Conservation (phyloP, 352 stramenopile species). For the Phytophthora tentaculata region DNA sequence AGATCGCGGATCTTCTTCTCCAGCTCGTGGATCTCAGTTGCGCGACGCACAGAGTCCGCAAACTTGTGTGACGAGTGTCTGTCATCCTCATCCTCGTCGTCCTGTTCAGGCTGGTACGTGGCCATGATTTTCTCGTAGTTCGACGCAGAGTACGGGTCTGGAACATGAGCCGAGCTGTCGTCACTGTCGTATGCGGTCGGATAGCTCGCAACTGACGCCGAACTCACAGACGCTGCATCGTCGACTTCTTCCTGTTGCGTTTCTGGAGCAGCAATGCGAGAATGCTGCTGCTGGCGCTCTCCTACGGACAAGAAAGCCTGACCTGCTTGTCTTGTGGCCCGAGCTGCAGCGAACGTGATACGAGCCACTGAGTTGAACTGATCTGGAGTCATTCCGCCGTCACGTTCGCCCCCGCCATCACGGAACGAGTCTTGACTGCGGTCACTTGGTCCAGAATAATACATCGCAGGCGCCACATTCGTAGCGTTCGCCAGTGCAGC, state of each 20-base stretch:
- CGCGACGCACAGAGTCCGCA: conserved; percentile 30
- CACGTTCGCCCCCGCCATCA: conserved; percentile 19
- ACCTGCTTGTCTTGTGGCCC: conserved; percentile 58
- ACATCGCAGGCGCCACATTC: conserved; percentile 40
- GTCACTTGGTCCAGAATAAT: conserved; percentile 37
- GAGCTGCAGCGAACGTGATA: conserved; percentile 71
- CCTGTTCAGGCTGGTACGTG: conserved; percentile 36
- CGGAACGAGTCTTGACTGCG: conserved; percentile 31
- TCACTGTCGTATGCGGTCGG: conserved; percentile 39
- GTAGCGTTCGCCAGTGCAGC: conserved; percentile 53
- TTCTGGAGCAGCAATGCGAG: background rate
- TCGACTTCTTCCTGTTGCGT: conserved; percentile 28
- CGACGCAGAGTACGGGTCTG: conserved; percentile 59
- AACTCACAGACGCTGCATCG: conserved; percentile 27
- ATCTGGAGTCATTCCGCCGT: conserved; percentile 48
- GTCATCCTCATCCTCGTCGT: conserved; percentile 43
- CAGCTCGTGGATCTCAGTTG: conserved; percentile 52
- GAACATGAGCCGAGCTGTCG: conserved; percentile 27
- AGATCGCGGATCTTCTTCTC: conserved; percentile 73
- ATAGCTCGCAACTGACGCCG: conserved; percentile 49
- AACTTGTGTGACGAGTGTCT: conserved; percentile 27
- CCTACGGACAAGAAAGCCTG: conserved; percentile 64
- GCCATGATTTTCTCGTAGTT: conserved; percentile 78
- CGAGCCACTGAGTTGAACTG: conserved; percentile 65
- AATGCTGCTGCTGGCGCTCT: conserved; percentile 14